phyloP scores from a whole-genome alignment of 331 rosid genomes.

The Rosa hybrid region DNA sequence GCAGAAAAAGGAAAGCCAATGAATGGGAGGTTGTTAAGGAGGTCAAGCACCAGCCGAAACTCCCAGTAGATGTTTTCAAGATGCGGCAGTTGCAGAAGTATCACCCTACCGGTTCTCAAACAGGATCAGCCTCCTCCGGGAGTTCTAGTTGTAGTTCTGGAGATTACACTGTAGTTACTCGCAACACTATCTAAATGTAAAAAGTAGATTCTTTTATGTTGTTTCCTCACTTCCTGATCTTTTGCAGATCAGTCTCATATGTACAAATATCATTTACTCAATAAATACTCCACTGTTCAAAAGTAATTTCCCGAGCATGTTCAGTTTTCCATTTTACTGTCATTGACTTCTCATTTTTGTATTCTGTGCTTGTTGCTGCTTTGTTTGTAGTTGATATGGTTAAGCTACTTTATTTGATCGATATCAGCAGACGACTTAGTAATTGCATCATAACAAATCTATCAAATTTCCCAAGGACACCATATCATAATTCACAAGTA shows the following conservation, averaged over 20 bases:
- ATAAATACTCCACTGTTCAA: neutral
- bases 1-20: constrained; percentile 63
- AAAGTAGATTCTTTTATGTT: neutral
- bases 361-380: neutral
- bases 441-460: neutral
- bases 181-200: neutral
- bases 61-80: constrained; percentile 77
- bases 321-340: neutral
- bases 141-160: constrained; percentile 73
- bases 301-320: neutral
- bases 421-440: neutral
- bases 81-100: constrained; percentile 73
- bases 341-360: neutral
- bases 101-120: constrained; percentile 61
- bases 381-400: neutral
- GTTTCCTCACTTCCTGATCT: neutral
- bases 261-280: neutral
- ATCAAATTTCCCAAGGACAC: too few relatives aligned
- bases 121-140: constrained; percentile 88
- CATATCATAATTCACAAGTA: neutral
- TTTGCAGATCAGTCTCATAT: neutral
- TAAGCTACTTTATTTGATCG: neutral
- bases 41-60: constrained; percentile 64
- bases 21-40: constrained; percentile 46
- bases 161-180: constrained; percentile 45